phyloP scores from a whole-genome alignment of 805 yeast species.

The Pichia rugopelliculosa region DNA sequence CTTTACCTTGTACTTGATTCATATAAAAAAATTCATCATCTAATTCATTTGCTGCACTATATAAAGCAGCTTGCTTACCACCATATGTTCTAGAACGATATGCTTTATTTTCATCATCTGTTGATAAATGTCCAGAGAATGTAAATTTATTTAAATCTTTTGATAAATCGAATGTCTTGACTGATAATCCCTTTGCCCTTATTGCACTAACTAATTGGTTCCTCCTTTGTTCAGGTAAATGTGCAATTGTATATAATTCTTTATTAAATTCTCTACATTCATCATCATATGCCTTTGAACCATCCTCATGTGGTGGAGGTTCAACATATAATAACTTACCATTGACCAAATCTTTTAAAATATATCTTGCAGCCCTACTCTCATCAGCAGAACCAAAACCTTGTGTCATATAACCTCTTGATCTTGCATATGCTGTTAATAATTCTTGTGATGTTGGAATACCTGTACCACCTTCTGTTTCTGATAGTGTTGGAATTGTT shows the following conservation, averaged over 20 bases:
- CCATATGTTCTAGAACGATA: constrained; percentile 49
- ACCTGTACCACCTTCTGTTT: constrained; percentile 86
- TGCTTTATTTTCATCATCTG: constrained; percentile 38
- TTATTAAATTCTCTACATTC: constrained; percentile 61
- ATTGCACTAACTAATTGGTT: constrained; percentile 65
- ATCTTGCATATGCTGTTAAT: constrained; percentile 86
- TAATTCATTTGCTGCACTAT: constrained; percentile 72
- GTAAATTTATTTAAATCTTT: constrained; percentile 65
- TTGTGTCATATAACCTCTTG: constrained; percentile 96
- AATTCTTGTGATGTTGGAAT: constrained; percentile 85
- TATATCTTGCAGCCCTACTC: constrained; percentile 85
- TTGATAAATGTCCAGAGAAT: constrained; percentile 70
- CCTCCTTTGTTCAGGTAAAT: constrained; percentile 65
- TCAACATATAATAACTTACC: constrained; percentile 79
- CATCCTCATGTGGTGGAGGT: constrained; percentile 79
- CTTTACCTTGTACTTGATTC: constrained; percentile 54
- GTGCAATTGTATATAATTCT: constrained; percentile 59
- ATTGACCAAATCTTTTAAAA: constrained; percentile 89
- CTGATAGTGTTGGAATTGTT: constrained; percentile 65
- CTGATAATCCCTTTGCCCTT: constrained; percentile 41
- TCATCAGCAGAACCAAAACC: constrained; percentile 97
- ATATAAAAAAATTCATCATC: constrained; percentile 80
- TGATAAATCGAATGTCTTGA: constrained; percentile 54
- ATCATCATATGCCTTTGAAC: constrained; percentile 42
- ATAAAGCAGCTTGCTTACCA: constrained; percentile 75